phyloP scores from a whole-genome alignment of 2,329 filamentous ascomycete species.

The Neocucurbitaria cava region DNA sequence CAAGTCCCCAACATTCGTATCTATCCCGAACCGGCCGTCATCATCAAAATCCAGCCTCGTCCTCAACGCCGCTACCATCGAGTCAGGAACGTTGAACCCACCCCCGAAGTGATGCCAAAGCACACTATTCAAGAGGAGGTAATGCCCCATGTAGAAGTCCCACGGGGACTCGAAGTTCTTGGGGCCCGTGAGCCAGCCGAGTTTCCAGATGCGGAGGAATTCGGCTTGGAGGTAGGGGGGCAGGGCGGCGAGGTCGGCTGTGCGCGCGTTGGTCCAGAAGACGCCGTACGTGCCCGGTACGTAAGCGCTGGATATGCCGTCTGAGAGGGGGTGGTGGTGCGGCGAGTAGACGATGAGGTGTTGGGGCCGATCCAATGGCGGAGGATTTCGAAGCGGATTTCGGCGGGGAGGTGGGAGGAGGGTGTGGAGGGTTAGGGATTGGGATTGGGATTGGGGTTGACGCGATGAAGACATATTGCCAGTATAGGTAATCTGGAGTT shows the following conservation, averaged over 20 bases:
- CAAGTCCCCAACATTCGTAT: too few species aligned
- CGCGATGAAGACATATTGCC: not conserved
- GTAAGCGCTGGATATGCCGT: too few species aligned
- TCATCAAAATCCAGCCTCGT: too few species aligned
- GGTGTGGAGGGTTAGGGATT: not conserved
- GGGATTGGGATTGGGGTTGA: too few species aligned
- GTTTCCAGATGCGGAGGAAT: conserved; percentile 3
- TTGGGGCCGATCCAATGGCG: not conserved
- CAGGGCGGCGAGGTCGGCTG: not conserved
- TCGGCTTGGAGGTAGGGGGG: conserved; percentile 3
- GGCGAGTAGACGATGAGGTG: not conserved
- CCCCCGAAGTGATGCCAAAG: too few species aligned
- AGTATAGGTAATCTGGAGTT: not conserved
- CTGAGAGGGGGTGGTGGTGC: too few species aligned
- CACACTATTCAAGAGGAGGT: too few species aligned
- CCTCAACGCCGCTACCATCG: too few species aligned
- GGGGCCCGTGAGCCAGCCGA: conserved; percentile 6
- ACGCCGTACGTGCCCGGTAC: not conserved
- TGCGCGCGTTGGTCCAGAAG: not conserved
- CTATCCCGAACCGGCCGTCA: too few species aligned
- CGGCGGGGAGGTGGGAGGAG: not conserved
- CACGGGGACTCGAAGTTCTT: conserved; percentile 13
- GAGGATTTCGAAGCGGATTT: not conserved
- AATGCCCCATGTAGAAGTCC: conserved; percentile 12
- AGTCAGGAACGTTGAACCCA: too few species aligned